These are phyloP conservation scores for Dictyophora rubrovolvata DNA, from an alignment of 768 basidiomycete species.

Conservation along the genomic window DNA sequence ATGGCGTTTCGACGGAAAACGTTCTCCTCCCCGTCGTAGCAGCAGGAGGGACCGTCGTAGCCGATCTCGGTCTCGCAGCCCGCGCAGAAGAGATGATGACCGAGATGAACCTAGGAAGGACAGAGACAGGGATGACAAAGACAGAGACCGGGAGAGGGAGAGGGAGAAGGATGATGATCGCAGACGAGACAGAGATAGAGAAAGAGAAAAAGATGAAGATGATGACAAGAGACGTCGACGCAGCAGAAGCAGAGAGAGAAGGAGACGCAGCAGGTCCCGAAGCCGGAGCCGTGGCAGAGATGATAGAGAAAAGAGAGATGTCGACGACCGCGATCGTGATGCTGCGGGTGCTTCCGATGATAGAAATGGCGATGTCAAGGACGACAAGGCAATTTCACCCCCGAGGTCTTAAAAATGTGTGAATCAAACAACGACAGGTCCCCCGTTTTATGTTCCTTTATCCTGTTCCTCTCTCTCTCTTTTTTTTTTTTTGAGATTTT, in stretches of 20 bases:
- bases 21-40: slow-evolving; percentile 30
- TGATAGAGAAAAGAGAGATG: slow-evolving; percentile 28
- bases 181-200: slow-evolving; percentile 16
- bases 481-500: too few relatives aligned
- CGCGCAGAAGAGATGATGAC: slow-evolving; percentile 29
- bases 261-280: slow-evolving; percentile 21
- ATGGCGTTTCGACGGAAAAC: slow-evolving; percentile 60
- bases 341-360: slow-evolving; percentile 39
- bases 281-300: slow-evolving; percentile 34
- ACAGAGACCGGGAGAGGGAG: slow-evolving; percentile 32
- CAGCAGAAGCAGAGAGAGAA: slow-evolving; percentile 37
- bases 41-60: slow-evolving; percentile 21
- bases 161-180: slow-evolving; percentile 25
- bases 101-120: slow-evolving; percentile 23
- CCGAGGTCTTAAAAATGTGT: slow-evolving; percentile 17
- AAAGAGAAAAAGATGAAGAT: slow-evolving; percentile 27
- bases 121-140: slow-evolving; percentile 27
- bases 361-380: slow-evolving; percentile 67
- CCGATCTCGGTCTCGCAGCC: slow-evolving; percentile 44
- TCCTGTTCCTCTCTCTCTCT: too few relatives aligned
- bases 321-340: not conserved
- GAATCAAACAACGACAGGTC: too few relatives aligned
- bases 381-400: slow-evolving; percentile 37
- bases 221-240: slow-evolving; percentile 29
- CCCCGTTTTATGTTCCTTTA: too few relatives aligned